Evolutionary conservation across 306 rosid genomes (phyloP), one percentile per base, ranked within the genome.

Genomic region (Quercus agrifolia): DNA sequence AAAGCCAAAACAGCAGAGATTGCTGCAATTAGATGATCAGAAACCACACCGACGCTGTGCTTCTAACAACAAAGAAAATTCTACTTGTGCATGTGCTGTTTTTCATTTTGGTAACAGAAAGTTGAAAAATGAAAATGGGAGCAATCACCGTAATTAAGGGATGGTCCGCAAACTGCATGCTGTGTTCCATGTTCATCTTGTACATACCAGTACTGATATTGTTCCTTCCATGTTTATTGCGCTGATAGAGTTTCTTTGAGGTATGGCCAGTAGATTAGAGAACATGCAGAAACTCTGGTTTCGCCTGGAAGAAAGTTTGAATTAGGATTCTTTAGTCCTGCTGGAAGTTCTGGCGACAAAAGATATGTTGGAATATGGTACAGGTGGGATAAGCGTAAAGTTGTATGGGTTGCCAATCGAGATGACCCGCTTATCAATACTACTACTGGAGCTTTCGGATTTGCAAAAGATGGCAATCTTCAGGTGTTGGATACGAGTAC

Each of bases 381-480:
- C 23, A 23, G 0, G 23, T 23, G 23, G 23, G 23, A 23, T 23
- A 23, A 23, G 23, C 23, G 23, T 23, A 23, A 23, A 23, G 23
- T 23, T 23, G 23, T 23, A 23, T 23, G 23, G 23, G 23, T 23
- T 23, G 23, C 23, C 23, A 23, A 23, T 23, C 23, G 23, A 23
- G 23, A 23, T 23, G 23, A 55, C 0, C 77, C 84, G 17, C 56
- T 85, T 10, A 3, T 1, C 9, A 52, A 61, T 33, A 4, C 38
- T 31, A 81, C 78, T 8, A 35, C 17, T 3, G 85, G 77, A 14
- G 70, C 64, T 71, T 83, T 85, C 11, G 27, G 28, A 35, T 74
- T 87, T 4, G 18, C 56, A 21, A 20, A n/a, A 0, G 78, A 82
- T 66, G 93, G 91, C 62, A 80, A 85, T 20, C 70, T 85, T 0